Conservation (phyloP, 768 basidiomycete species). For the Suillus weaverae region DNA sequence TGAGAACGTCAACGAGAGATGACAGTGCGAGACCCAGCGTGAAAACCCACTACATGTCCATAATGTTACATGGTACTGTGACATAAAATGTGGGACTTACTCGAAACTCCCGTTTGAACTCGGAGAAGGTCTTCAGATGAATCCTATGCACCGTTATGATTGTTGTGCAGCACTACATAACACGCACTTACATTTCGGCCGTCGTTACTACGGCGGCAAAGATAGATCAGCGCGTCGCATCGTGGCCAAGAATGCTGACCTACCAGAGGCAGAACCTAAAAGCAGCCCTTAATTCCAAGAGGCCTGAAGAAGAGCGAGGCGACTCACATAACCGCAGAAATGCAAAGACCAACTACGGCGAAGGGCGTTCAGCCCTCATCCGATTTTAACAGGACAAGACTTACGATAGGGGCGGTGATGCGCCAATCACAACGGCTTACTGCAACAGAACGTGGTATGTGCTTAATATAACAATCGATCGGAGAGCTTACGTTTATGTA, state of each 20-base stretch:
- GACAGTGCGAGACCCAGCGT: constrained; percentile 53
- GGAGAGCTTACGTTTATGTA: constrained; percentile 37
- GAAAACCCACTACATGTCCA: constrained; percentile 44
- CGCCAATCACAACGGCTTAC: constrained; percentile 30
- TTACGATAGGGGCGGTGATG: constrained; percentile 35
- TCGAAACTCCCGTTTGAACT: constrained; percentile 26
- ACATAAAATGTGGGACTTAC: constrained; percentile 10
- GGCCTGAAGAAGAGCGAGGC: background rate
- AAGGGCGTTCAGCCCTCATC: background rate
- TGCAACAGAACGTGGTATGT: constrained; percentile 8
- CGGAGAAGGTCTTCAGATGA: constrained; percentile 22
- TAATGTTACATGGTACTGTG: constrained; percentile 10
- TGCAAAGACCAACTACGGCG: constrained; percentile 27
- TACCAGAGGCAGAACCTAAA: constrained; percentile 38
- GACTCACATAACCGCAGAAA: constrained; percentile 34
- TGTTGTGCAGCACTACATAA: background rate
- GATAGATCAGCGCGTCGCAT: constrained; percentile 13
- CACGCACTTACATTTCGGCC: constrained; percentile 28
- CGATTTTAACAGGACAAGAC: constrained; percentile 16
- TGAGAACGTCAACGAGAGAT: constrained; percentile 48
- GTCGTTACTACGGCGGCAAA: constrained; percentile 28
- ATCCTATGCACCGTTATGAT: constrained; percentile 21
- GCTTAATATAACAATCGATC: background rate
- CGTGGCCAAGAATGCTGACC: background rate
- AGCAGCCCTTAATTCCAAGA: background rate